Conservation (phyloP, 192 early-diverging fungal genomes). For the Kappamyces sp. region DNA sequence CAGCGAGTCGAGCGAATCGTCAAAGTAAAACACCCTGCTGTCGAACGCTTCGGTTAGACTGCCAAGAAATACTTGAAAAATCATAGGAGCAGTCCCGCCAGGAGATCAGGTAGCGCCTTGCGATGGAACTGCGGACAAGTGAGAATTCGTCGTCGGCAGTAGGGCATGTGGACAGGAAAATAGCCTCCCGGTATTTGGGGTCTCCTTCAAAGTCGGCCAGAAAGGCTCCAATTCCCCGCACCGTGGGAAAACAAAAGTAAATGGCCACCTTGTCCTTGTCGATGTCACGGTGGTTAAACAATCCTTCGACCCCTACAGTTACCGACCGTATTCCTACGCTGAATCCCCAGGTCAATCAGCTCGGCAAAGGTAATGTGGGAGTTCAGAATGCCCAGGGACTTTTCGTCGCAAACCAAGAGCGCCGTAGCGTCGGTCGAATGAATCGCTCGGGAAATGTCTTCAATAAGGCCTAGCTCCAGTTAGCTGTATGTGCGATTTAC, state of each 20-base stretch:
- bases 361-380: neutral
- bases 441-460: no score
- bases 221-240: neutral
- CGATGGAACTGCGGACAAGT: neutral
- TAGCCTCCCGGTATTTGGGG: conserved; percentile 2
- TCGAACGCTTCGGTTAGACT: conserved; percentile 6
- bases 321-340: neutral
- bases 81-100: conserved; percentile 10
- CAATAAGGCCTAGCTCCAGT: no score
- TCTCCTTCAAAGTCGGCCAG: conserved; percentile 9
- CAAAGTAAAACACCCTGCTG: conserved; percentile 13
- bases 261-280: conserved; percentile 6
- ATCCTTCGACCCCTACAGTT: neutral
- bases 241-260: conserved; percentile 15
- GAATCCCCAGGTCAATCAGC: conserved; percentile 8
- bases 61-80: conserved; percentile 6
- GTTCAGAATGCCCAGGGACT: no score
- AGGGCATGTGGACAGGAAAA: neutral
- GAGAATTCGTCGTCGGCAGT: conserved; percentile 3
- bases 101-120: neutral
- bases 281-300: neutral
- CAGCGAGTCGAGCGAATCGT: conserved; percentile 6
- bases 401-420: no score
- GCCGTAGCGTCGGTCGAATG: no score
- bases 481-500: no score